These are phyloP conservation scores for Mucor circinelloides DNA, from an alignment of 371 early-diverging fungal species.

Conservation along the genomic window DNA sequence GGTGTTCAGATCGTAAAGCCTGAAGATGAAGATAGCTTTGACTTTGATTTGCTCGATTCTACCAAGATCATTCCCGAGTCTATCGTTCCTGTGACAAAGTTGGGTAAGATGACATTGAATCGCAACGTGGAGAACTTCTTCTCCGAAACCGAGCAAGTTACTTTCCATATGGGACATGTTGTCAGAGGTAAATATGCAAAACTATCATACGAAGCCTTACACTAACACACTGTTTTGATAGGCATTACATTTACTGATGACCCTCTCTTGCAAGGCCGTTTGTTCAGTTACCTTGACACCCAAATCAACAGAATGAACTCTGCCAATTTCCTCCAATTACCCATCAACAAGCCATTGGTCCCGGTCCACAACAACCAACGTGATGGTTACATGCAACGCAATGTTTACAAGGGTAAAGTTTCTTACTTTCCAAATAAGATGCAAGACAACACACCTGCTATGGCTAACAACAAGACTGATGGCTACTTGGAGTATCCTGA, in stretches of 20 bases:
- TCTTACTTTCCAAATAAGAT: constrained; percentile 22
- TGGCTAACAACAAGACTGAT: constrained; percentile 10
- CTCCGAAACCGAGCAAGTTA: constrained; percentile 59
- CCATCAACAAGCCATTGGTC: constrained; percentile 52
- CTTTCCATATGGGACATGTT: constrained; percentile 40
- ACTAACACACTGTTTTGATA: neutral
- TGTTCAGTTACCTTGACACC: constrained; percentile 58
- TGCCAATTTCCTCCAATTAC: constrained; percentile 54
- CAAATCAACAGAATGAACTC: constrained; percentile 51
- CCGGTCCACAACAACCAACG: constrained; percentile 56
- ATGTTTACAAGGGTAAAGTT: constrained; percentile 18
- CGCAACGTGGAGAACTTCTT: constrained; percentile 59
- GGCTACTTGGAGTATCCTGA: constrained; percentile 26
- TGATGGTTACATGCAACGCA: constrained; percentile 47
- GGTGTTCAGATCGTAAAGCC: constrained; percentile 51
- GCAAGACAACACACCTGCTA: constrained; percentile 22
- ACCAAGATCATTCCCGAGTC: constrained; percentile 61
- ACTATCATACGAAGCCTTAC: neutral
- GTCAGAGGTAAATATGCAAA: constrained; percentile 36
- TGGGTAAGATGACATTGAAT: constrained; percentile 56
- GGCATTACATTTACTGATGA: constrained; percentile 51
- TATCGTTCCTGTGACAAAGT: constrained; percentile 38
- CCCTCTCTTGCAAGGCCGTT: constrained; percentile 57
- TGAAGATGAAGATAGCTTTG: constrained; percentile 44
- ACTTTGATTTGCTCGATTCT: constrained; percentile 55